phyloP scores from a whole-genome alignment of 2,329 filamentous ascomycete species.

The Trichoderma harzianum region DNA sequence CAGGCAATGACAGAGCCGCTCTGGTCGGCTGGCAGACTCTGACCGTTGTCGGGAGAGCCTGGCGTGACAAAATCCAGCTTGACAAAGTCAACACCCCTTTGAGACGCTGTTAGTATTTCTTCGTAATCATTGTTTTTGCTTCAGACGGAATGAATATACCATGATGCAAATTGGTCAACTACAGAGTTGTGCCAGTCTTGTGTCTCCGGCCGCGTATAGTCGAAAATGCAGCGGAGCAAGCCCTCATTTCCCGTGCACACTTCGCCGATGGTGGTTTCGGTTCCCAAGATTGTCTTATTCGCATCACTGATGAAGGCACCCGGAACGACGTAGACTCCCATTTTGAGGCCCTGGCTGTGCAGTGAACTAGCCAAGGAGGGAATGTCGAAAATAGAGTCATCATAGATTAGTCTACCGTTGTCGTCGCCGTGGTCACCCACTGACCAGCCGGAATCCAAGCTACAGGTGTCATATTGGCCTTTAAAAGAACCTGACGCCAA shows the following conservation, averaged over 20 bases:
- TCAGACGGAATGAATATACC: conserved; percentile 11
- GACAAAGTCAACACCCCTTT: conserved; percentile 23
- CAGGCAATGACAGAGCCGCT: conserved; percentile 22
- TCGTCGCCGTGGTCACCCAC: conserved; percentile 23
- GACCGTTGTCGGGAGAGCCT: conserved; percentile 23
- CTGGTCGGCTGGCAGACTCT: conserved; percentile 21
- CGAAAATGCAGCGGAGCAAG: conserved; percentile 20
- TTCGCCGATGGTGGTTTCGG: conserved; percentile 20
- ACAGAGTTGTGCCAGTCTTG: conserved; percentile 23
- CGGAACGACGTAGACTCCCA: conserved; percentile 23
- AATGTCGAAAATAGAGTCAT: conserved; percentile 20
- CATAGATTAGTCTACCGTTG: conserved; percentile 21
- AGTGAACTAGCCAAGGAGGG: conserved; percentile 19
- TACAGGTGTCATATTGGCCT: conserved; percentile 20
- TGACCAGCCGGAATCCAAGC: conserved; percentile 24
- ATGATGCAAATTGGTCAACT: conserved; percentile 21
- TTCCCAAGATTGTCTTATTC: conserved; percentile 21
- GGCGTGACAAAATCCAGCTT: conserved; percentile 24
- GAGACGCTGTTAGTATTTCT: neutral
- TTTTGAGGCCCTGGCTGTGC: conserved; percentile 18
- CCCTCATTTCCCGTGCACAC: conserved; percentile 22
- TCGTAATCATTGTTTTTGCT: neutral
- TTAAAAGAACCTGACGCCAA: conserved; percentile 16
- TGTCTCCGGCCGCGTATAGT: conserved; percentile 20
- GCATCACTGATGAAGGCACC: conserved; percentile 21